These are phyloP conservation scores for Trifolium subterraneum DNA, from an alignment of 306 rosid genomes.

Conservation along the genomic window DNA sequence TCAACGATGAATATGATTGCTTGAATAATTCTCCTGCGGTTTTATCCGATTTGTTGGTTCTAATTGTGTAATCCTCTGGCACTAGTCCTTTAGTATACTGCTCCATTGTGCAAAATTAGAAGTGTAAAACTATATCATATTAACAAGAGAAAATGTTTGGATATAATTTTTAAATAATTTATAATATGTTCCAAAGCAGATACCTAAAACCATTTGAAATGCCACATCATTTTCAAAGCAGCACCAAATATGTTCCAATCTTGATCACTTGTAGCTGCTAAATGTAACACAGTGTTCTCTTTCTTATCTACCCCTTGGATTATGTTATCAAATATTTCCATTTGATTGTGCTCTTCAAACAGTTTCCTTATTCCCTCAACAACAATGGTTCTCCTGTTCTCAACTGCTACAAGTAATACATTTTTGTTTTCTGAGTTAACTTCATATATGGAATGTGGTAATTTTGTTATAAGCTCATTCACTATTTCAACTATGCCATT, in stretches of 20 bases:
- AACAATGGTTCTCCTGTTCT: constrained; percentile 21
- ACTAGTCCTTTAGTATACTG: constrained; percentile 31
- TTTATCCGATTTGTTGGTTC: not conserved
- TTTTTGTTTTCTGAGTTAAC: constrained; percentile 25
- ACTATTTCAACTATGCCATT: constrained; percentile 46
- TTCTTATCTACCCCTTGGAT: not conserved
- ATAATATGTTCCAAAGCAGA: not conserved
- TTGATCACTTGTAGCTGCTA: constrained; percentile 15
- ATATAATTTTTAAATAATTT: too few relatives aligned
- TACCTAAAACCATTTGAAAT: constrained; percentile 51
- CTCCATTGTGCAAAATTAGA: constrained; percentile 1
- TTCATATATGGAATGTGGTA: constrained; percentile 39
- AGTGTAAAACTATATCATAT: not conserved
- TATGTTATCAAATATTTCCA: not conserved
- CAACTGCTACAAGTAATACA: constrained; percentile 36
- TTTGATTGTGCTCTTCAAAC: not conserved
- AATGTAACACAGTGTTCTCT: constrained; percentile 34
- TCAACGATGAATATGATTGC: not conserved
- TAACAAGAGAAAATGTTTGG: not conserved
- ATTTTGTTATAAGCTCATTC: not conserved
- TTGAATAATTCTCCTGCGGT: constrained; percentile 37
- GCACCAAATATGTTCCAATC: constrained; percentile 41
- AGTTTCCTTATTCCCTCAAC: not conserved
- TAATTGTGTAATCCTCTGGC: constrained; percentile 25
- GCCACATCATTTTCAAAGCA: constrained; percentile 50